Percentiles rank a stretch among this genome's conserved stretches.
Conservation (phyloP, 1,139 yeast species). For the Kodamaea suecica region DNA sequence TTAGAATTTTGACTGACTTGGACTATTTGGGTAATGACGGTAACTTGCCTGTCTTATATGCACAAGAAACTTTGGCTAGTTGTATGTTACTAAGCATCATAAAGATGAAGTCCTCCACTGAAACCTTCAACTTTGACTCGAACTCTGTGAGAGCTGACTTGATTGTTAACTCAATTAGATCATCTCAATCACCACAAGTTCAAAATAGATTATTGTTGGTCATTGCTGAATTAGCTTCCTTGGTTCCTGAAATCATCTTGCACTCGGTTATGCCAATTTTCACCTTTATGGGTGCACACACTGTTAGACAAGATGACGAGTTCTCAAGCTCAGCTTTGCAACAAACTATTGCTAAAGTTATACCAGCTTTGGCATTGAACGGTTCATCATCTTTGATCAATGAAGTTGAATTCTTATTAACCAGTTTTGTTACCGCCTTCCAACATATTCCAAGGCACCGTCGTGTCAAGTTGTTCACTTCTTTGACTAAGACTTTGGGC, state of each 20-base stretch:
- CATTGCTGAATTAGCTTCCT: slow-evolving; percentile 79
- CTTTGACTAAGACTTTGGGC: slow-evolving; percentile 77
- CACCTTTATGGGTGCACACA: slow-evolving; percentile 98
- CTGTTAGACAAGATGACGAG: slow-evolving; percentile 94
- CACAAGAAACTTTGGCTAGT: slow-evolving; percentile 86
- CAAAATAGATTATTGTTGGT: slow-evolving; percentile 84
- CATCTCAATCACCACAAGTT: slow-evolving; percentile 89
- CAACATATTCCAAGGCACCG: slow-evolving; percentile 96
- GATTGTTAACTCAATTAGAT: slow-evolving; percentile 84
- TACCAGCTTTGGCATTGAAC: slow-evolving; percentile 80
- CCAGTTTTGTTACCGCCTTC: slow-evolving; percentile 90
- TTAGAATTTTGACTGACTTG: slow-evolving; percentile 76
- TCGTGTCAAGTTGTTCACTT: slow-evolving; percentile 77
- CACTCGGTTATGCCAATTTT: slow-evolving; percentile 99
- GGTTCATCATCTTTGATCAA: slow-evolving; percentile 50
- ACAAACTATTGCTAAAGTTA: slow-evolving; percentile 84
- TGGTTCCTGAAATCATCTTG: slow-evolving; percentile 86
- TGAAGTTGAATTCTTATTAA: slow-evolving; percentile 78
- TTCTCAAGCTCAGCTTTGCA: slow-evolving; percentile 90
- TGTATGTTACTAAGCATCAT: slow-evolving; percentile 75
- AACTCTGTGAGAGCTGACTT: slow-evolving; percentile 81
- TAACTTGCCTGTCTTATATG: slow-evolving; percentile 82
- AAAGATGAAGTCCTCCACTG: slow-evolving; percentile 32
- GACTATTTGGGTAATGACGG: slow-evolving; percentile 90
- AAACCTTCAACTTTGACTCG: slow-evolving; percentile 48